Evolutionary conservation across 208 protist species (phyloP).

Genomic region (Leishmania tropica): DNA sequence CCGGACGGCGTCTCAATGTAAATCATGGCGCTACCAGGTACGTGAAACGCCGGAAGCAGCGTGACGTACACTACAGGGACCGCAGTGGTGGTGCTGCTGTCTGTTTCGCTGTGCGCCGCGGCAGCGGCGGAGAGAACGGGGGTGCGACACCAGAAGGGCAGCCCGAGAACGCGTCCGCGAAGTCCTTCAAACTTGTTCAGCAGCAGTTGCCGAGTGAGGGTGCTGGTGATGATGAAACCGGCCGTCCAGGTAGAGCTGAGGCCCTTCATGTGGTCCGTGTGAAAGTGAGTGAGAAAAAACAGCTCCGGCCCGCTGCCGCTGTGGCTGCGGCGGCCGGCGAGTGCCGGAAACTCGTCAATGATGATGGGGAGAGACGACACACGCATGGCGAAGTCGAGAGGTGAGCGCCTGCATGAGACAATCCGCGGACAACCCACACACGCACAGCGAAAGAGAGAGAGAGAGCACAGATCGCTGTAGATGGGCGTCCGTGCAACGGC

Average conservation of each 20-base stretch:
- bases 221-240: conserved; percentile 64
- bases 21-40: conserved; percentile 81
- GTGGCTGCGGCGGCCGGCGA: background rate
- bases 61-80: conserved; percentile 39
- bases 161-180: conserved; percentile 23
- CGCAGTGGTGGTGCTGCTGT: background rate
- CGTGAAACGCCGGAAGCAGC: conserved; percentile 70
- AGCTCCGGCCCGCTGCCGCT: background rate
- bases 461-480: background rate
- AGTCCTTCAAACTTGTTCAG: conserved; percentile 47
- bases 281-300: conserved; percentile 86
- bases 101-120: background rate
- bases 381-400: conserved; percentile 36
- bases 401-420: background rate
- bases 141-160: conserved; percentile 46
- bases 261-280: conserved; percentile 89
- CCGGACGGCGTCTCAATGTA: conserved; percentile 60
- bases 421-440: background rate
- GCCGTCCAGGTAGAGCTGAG: conserved; percentile 53
- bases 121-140: conserved; percentile 14
- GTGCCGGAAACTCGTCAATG: conserved; percentile 56
- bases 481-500: background rate
- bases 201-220: conserved; percentile 61
- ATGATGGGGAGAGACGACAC: conserved; percentile 54
- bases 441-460: no score